phyloP scores from a whole-genome alignment of 169 alveolate genomes.

The Babesia divergens region DNA sequence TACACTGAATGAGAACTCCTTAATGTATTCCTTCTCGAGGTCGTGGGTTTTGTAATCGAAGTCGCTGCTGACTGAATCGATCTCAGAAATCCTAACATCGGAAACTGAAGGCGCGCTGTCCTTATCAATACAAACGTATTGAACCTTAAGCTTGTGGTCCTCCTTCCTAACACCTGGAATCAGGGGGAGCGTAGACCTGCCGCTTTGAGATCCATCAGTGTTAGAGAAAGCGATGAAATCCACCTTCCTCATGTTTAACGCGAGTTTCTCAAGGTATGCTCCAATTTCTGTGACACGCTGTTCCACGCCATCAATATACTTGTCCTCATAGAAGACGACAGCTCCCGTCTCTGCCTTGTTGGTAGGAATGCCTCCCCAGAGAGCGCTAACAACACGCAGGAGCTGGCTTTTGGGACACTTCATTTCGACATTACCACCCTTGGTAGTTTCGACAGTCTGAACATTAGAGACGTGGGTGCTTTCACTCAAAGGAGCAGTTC shows the following conservation, averaged over 20 bases:
- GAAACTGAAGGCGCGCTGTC: conserved; percentile 5
- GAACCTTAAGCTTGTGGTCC: conserved; percentile 41
- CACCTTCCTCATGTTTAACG: not conserved
- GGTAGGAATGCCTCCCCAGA: conserved; percentile 22
- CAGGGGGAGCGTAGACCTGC: not conserved
- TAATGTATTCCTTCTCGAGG: conserved; percentile 17
- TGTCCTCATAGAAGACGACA: conserved; percentile 27
- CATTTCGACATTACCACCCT: conserved; percentile 5
- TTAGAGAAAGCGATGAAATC: conserved; percentile 11
- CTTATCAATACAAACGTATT: conserved; percentile 36
- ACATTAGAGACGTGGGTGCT: not conserved
- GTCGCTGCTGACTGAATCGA: not conserved
- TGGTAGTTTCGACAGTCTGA: not conserved
- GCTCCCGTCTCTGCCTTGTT: not conserved
- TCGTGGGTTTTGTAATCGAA: not conserved
- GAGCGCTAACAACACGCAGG: conserved; percentile 43
- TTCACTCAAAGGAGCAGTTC: not conserved
- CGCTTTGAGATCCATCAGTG: not conserved
- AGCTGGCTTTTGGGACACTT: not conserved
- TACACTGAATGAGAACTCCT: not conserved
- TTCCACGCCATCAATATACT: not conserved
- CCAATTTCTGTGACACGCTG: conserved; percentile 30
- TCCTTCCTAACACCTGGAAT: conserved; percentile 19
- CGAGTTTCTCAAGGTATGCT: conserved; percentile 20
- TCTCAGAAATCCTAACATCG: not conserved